A percentile compares a stretch with the other conserved stretches of the same genome.
phyloP scores from a whole-genome alignment of 768 basidiomycete species.

The Kwoniella botswanensis region DNA sequence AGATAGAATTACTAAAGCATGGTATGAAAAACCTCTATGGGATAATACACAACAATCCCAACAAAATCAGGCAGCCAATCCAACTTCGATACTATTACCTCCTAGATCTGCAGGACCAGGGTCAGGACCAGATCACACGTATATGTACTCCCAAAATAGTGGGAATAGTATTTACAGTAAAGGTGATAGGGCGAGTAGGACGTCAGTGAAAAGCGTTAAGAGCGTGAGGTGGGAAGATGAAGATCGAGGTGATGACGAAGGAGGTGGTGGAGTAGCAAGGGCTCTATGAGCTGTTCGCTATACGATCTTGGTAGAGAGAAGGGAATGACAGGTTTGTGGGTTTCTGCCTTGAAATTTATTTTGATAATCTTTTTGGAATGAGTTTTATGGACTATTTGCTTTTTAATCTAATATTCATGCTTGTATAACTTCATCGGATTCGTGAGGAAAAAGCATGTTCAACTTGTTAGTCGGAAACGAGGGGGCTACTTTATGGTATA shows the following conservation, averaged over 20 bases:
- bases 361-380: too few species aligned
- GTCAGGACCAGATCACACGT: neutral
- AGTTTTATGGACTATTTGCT: too few species aligned
- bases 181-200: conserved; percentile 18
- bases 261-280: conserved; percentile 10
- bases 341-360: too few species aligned
- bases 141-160: conserved; percentile 2
- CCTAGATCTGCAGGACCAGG: neutral
- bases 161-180: conserved; percentile 7
- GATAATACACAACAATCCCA: conserved; percentile 16
- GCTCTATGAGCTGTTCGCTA: conserved; percentile 14
- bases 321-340: too few species aligned
- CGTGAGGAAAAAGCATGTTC: too few species aligned
- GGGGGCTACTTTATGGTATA: too few species aligned
- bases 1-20: conserved; percentile 31
- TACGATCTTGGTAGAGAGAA: too few species aligned
- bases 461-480: too few species aligned
- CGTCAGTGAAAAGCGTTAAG: conserved; percentile 37
- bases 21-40: conserved; percentile 41
- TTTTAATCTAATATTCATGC: too few species aligned
- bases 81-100: conserved; percentile 5
- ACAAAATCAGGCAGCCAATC: neutral
- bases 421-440: too few species aligned
- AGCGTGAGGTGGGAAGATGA: conserved; percentile 41
- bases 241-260: conserved; percentile 1